phyloP scores from a whole-genome alignment of 106 monocot species.

The Acorus gramineus region DNA sequence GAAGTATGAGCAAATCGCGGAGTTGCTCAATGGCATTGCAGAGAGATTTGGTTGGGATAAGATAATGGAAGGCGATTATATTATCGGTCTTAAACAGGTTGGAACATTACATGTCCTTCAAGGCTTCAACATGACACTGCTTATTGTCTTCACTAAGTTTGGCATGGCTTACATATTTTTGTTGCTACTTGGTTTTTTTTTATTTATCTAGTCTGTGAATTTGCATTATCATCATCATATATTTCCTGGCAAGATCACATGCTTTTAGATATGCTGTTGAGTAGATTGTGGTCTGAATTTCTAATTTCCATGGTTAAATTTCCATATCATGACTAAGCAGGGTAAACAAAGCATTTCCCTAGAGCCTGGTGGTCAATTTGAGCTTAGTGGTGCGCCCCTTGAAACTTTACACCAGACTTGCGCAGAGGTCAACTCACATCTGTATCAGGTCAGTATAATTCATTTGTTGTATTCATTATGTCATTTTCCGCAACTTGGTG shows the following conservation, averaged over 20 bases:
- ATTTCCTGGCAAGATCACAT: no score
- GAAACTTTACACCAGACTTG: conserved; percentile 96
- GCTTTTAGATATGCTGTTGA: neutral
- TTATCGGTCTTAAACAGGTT: conserved; percentile 95
- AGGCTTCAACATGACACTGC: no score
- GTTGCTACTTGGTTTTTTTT: neutral
- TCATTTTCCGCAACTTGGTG: no score
- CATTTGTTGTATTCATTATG: neutral
- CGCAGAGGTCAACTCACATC: conserved; percentile 98
- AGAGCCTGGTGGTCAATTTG: conserved; percentile 98
- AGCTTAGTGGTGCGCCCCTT: conserved; percentile 95
- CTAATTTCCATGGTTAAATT: neutral
- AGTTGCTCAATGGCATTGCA: conserved; percentile 74
- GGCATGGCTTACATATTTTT: neutral
- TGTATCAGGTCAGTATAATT: conserved; percentile 67
- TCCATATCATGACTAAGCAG: conserved; percentile 29
- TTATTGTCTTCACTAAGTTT: no score
- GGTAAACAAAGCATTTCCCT: conserved; percentile 93
- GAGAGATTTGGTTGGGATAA: conserved; percentile 98
- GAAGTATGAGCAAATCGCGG: conserved; percentile 76
- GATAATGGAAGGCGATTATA: conserved; percentile 74
- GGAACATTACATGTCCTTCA: neutral
- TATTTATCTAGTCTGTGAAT: no score
- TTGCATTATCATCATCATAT: no score
- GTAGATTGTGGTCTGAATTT: neutral